These are phyloP conservation scores for Tarenaya hassleriana DNA, from an alignment of 345 rosid species.

Conservation along the genomic window DNA sequence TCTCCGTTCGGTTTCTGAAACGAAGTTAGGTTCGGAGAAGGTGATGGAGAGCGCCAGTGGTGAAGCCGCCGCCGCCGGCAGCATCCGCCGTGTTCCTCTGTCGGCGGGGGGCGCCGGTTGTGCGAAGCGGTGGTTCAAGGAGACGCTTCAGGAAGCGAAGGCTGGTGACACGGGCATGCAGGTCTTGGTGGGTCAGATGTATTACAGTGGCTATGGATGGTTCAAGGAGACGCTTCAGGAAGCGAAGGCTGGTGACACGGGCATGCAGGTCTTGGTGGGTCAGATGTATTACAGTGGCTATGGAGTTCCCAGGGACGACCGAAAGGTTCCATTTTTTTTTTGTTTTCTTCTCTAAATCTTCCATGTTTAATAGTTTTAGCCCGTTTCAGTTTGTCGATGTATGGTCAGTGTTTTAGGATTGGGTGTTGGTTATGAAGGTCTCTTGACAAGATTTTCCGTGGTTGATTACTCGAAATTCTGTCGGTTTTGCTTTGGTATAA, in stretches of 20 bases:
- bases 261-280: slow-evolving; percentile 77
- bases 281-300: slow-evolving; percentile 96
- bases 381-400: not conserved
- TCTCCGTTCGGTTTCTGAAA: not conserved
- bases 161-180: slow-evolving; percentile 89
- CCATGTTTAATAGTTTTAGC: too few species aligned
- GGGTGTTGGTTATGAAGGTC: too few species aligned
- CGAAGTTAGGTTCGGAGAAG: slow-evolving; percentile 4
- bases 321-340: slow-evolving; percentile 57
- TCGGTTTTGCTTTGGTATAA: not conserved
- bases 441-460: too few species aligned
- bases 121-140: slow-evolving; percentile 88
- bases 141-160: slow-evolving; percentile 87
- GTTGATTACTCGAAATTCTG: too few species aligned
- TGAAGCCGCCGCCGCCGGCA: slow-evolving; percentile 15
- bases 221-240: slow-evolving; percentile 86
- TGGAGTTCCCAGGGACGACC: slow-evolving; percentile 73
- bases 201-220: slow-evolving; percentile 92
- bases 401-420: slow-evolving; percentile 2
- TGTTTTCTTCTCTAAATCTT: too few species aligned
- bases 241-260: slow-evolving; percentile 81
- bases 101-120: slow-evolving; percentile 82
- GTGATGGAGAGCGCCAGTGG: slow-evolving; percentile 44
- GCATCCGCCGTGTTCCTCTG: slow-evolving; percentile 43
- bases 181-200: slow-evolving; percentile 85